phyloP scores from a whole-genome alignment of 208 protist species.

The Herpetomonas samuelpessoai region DNA sequence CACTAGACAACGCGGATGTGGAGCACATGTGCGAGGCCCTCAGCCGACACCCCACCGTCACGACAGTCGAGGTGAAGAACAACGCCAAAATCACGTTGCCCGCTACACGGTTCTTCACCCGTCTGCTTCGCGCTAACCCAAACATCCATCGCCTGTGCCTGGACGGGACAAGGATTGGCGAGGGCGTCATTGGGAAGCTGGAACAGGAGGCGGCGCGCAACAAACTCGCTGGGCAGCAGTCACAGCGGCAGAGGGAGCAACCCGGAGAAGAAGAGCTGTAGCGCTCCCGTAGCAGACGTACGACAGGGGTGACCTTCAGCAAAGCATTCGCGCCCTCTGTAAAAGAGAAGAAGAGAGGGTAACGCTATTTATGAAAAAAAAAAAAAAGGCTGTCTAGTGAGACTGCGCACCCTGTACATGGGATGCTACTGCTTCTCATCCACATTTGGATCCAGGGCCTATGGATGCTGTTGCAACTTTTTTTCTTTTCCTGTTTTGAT shows the following conservation, averaged over 20 bases:
- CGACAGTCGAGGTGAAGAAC: slow-evolving; percentile 60
- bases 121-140: slow-evolving; percentile 63
- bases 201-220: slow-evolving; percentile 31
- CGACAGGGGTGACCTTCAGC: no score
- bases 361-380: no score
- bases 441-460: no score
- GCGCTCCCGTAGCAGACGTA: no score
- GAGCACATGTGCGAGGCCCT: slow-evolving; percentile 73
- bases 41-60: slow-evolving; percentile 37
- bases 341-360: no score
- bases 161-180: slow-evolving; percentile 65
- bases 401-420: no score
- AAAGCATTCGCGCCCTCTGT: no score
- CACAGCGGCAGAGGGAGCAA: slow-evolving; percentile 3
- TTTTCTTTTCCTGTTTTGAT: no score
- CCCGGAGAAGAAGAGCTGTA: no score
- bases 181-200: slow-evolving; percentile 48
- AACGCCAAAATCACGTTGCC: slow-evolving; percentile 84
- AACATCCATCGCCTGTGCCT: slow-evolving; percentile 54
- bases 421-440: no score
- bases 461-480: no score
- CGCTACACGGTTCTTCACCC: slow-evolving; percentile 61
- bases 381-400: no score
- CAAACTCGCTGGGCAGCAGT: background rate
- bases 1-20: slow-evolving; percentile 78